Conservation (phyloP, 371 early-diverging fungal genomes). For the Mucor indicus region DNA sequence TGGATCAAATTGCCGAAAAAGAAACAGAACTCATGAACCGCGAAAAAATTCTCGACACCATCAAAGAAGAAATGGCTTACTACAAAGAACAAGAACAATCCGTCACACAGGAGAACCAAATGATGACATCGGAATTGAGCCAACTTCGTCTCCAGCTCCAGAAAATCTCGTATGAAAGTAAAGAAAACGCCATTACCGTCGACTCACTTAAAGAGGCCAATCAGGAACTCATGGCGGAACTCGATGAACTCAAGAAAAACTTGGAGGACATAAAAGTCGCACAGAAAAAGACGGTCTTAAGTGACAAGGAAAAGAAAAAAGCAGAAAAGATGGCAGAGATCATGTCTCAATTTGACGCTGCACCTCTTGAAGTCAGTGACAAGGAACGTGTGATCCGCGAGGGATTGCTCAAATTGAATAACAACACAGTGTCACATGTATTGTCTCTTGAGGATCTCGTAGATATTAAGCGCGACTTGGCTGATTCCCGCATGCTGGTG, state of each 20-base stretch:
- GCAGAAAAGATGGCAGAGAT: constrained; percentile 83
- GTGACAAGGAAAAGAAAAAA: constrained; percentile 75
- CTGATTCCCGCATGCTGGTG: constrained; percentile 66
- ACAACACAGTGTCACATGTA: constrained; percentile 11
- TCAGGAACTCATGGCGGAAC: constrained; percentile 61
- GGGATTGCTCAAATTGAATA: constrained; percentile 64
- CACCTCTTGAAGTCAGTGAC: constrained; percentile 64
- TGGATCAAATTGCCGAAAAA: constrained; percentile 86
- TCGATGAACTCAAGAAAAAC: constrained; percentile 69
- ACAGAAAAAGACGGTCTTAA: constrained; percentile 21
- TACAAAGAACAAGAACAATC: constrained; percentile 62
- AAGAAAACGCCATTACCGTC: constrained; percentile 78
- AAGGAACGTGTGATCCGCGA: constrained; percentile 76
- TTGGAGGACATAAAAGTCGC: constrained; percentile 39
- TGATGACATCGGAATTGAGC: constrained; percentile 61
- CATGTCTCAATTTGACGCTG: constrained; percentile 82
- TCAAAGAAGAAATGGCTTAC: constrained; percentile 64
- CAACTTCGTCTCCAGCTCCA: constrained; percentile 79
- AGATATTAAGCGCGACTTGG: constrained; percentile 72
- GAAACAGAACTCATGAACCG: constrained; percentile 63
- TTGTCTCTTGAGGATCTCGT: constrained; percentile 72
- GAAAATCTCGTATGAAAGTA: constrained; percentile 80
- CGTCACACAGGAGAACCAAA: constrained; percentile 70
- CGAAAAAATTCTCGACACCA: constrained; percentile 51
- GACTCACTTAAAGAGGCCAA: constrained; percentile 86